These are phyloP conservation scores for Sergeia podlipaevii DNA, from an alignment of 208 protist species.

Conservation along the genomic window DNA sequence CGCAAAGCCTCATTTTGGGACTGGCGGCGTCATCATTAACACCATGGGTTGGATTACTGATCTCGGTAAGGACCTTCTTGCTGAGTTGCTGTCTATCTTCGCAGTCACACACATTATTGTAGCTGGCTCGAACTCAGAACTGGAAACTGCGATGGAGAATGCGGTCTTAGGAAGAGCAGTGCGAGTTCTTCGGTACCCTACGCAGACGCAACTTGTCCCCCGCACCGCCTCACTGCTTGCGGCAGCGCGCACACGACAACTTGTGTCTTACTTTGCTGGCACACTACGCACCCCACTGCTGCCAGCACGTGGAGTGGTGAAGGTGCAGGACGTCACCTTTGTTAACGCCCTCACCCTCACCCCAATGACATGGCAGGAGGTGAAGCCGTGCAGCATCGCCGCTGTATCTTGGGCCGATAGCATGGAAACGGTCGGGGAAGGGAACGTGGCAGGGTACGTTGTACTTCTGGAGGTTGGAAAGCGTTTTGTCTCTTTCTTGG, in stretches of 20 bases:
- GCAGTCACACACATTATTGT: conserved; percentile 75
- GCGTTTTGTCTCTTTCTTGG: conserved; percentile 69
- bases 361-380: conserved; percentile 39
- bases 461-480: conserved; percentile 75
- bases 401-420: conserved; percentile 68
- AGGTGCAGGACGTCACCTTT: conserved; percentile 59
- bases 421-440: conserved; percentile 41
- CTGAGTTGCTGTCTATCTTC: conserved; percentile 73
- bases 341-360: conserved; percentile 60
- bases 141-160: conserved; percentile 46
- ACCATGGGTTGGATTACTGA: conserved; percentile 68
- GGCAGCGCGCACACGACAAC: conserved; percentile 27
- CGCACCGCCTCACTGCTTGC: conserved; percentile 18
- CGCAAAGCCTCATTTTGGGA: conserved; percentile 40
- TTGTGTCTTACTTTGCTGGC: conserved; percentile 67
- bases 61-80: conserved; percentile 52
- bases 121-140: conserved; percentile 44
- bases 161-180: conserved; percentile 38
- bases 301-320: conserved; percentile 47
- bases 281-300: conserved; percentile 51
- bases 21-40: conserved; percentile 73
- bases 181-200: conserved; percentile 42
- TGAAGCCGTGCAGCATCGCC: conserved; percentile 46
- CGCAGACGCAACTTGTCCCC: conserved; percentile 22
- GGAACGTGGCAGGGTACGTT: conserved; percentile 76